Evolutionary conservation across 1,284 basidiomycete genomes (phyloP).

Genomic region (Sphaerobolus stellatus): DNA sequence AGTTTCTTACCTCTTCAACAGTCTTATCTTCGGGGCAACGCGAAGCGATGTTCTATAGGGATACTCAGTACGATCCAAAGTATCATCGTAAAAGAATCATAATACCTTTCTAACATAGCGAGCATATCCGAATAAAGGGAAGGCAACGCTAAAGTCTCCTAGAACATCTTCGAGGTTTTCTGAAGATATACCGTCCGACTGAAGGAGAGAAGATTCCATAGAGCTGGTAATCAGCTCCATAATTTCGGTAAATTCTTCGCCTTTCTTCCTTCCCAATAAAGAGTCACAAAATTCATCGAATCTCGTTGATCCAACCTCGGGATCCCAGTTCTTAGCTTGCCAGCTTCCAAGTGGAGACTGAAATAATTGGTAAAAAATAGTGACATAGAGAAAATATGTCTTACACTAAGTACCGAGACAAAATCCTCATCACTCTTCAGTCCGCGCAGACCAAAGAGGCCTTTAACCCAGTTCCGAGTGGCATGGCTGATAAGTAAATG

Average conservation of each 20-base stretch:
- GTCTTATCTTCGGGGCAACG: conserved; percentile 53
- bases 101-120: conserved; percentile 69
- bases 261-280: conserved; percentile 34
- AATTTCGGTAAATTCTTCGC: no score
- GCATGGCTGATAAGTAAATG: conserved; percentile 50
- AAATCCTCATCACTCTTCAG: conserved; percentile 80
- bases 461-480: conserved; percentile 52
- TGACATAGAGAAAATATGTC: conserved; percentile 16
- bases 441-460: conserved; percentile 68
- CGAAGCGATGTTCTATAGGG: conserved; percentile 57
- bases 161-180: conserved; percentile 17
- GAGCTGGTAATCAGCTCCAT: conserved; percentile 1
- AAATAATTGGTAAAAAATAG: background rate
- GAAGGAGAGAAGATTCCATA: background rate
- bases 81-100: background rate
- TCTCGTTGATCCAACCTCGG: conserved; percentile 53
- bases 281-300: conserved; percentile 76
- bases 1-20: conserved; percentile 58
- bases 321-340: conserved; percentile 78
- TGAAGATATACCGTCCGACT: no score
- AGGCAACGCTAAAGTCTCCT: conserved; percentile 48
- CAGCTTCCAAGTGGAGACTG: conserved; percentile 47
- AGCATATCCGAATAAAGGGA: conserved; percentile 73
- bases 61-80: background rate
- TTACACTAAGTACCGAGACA: conserved; percentile 62